Evolutionary conservation across 2,329 filamentous ascomycete genomes (phyloP), one percentile per base, ranked within the genome.

Genomic region (Xylariales sp.): DNA sequence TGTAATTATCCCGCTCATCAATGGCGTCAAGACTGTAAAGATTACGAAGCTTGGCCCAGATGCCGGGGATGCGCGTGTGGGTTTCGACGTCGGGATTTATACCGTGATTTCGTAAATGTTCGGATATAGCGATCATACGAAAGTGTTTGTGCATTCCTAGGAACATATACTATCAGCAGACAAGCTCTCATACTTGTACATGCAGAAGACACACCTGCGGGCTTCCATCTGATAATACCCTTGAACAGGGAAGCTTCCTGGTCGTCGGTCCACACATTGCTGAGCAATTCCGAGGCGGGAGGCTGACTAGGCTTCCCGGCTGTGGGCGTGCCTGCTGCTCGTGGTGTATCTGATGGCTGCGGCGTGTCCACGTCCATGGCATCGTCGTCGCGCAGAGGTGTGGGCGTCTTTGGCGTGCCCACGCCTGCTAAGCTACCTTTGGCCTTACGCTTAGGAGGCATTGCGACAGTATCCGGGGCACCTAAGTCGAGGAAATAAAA

Each of bases 171-270:
- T 32, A 7, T 9, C 11, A 15, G 9, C 5, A 15, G 10, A 31
- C n/a, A n/a, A n/a, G n/a, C n/a, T n/a, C n/a, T n/a, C n/a, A n/a
- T n/a, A n/a, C n/a, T n/a, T n/a, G n/a, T n/a, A n/a, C n/a, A n/a
- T n/a, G n/a, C 29, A 32, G 29, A 32, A 7, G 22, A 32, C 29
- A 16, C 59, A 88, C 89, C 91, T 29, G 91, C 91, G n/a, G 93
- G 93, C 61, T 98, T 98, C 85, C 87, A 95, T 58, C 83, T 78
- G 50, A 97, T 90, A 51, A 97, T 84, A 39, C 83, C 88, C 60
- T 96, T 96, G 68, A 95, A 88, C 1, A 98, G 74, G 29, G 88
- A 90, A 1, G 88, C 89, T 51, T 95, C 85, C 63, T 98, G 93
- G 57, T 96, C 91, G 56, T 95, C 90, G 4, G 89, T 96, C 93